Percentiles rank a stretch among this genome's conserved stretches.
Conservation (phyloP, 2,329 filamentous ascomycete species). For the Chlorencoelia australis region DNA sequence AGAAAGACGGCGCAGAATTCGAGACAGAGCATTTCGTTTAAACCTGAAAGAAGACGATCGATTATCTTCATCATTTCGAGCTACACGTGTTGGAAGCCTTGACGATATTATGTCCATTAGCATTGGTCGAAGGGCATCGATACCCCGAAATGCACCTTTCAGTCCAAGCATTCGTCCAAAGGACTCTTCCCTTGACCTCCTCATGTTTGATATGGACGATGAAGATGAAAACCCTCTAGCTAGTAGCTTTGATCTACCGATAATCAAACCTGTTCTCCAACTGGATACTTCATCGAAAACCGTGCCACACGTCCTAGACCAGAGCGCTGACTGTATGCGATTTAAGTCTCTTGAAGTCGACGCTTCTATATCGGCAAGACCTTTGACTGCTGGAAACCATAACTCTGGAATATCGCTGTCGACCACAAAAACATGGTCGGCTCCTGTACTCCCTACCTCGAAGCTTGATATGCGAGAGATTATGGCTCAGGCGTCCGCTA, state of each 20-base stretch:
- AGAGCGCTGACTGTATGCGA: too few relatives aligned
- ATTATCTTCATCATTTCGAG: slow-evolving; percentile 50
- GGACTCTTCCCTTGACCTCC: slow-evolving; percentile 63
- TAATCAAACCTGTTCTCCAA: slow-evolving; percentile 2
- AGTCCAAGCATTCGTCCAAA: slow-evolving; percentile 61
- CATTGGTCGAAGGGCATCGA: slow-evolving; percentile 37
- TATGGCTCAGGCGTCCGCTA: slow-evolving; percentile 56
- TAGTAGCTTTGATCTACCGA: neutral
- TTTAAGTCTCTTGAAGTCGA: slow-evolving; percentile 3
- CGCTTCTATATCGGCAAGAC: slow-evolving; percentile 1
- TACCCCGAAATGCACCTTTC: slow-evolving; percentile 42
- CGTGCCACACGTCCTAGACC: neutral
- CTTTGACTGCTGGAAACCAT: slow-evolving; percentile 4
- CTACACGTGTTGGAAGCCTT: slow-evolving; percentile 48
- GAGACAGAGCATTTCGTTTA: slow-evolving; percentile 62
- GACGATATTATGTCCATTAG: slow-evolving; percentile 48
- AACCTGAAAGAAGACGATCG: slow-evolving; percentile 55
- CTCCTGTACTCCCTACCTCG: slow-evolving; percentile 20
- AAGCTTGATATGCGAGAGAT: slow-evolving; percentile 63
- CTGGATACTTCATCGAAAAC: slow-evolving; percentile 1
- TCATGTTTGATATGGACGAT: slow-evolving; percentile 85
- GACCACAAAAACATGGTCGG: slow-evolving; percentile 23
- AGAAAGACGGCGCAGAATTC: slow-evolving; percentile 59
- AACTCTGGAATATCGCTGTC: too few relatives aligned
- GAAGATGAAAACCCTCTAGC: slow-evolving; percentile 15